These are phyloP conservation scores for Tulasnella sp. DNA, from an alignment of 768 basidiomycete genomes.

Conservation along the genomic window DNA sequence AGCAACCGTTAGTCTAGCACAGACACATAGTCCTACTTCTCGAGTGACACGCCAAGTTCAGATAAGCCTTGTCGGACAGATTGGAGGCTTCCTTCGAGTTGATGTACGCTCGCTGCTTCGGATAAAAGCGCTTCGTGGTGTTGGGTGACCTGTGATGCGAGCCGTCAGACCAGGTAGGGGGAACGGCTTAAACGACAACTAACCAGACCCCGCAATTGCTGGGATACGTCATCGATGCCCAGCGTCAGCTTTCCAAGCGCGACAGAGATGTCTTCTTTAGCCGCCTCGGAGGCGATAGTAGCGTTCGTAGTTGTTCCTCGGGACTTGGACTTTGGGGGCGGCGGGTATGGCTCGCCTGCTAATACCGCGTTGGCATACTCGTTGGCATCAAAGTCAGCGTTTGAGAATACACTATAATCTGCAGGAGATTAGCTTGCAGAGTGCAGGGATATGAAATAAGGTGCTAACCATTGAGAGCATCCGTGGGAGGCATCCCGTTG, in stretches of 20 bases:
- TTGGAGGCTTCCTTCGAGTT: constrained; percentile 64
- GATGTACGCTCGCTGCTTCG: constrained; percentile 70
- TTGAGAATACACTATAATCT: constrained; percentile 74
- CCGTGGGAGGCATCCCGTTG: neutral
- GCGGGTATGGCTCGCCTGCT: constrained; percentile 72
- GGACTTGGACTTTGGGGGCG: constrained; percentile 34
- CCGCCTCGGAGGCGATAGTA: constrained; percentile 27
- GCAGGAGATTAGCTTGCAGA: neutral
- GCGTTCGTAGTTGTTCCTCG: constrained; percentile 44
- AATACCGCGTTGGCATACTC: constrained; percentile 89
- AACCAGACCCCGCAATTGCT: constrained; percentile 82
- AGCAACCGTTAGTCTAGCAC: constrained; percentile 26
- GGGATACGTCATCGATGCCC: constrained; percentile 87
- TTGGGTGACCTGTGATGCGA: constrained; percentile 56
- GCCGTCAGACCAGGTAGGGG: neutral
- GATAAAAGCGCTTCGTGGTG: constrained; percentile 80
- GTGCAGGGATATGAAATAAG: neutral
- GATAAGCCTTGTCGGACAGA: constrained; percentile 64
- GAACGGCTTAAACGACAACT: constrained; percentile 33
- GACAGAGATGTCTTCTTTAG: constrained; percentile 80
- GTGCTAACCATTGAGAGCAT: neutral
- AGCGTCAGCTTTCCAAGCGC: constrained; percentile 83
- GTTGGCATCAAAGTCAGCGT: constrained; percentile 73
- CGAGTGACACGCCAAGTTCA: constrained; percentile 70
- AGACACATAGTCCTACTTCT: constrained; percentile 52